phyloP scores from a whole-genome alignment of 164 flowering plant genomes.

The Magnolia officinalis region DNA sequence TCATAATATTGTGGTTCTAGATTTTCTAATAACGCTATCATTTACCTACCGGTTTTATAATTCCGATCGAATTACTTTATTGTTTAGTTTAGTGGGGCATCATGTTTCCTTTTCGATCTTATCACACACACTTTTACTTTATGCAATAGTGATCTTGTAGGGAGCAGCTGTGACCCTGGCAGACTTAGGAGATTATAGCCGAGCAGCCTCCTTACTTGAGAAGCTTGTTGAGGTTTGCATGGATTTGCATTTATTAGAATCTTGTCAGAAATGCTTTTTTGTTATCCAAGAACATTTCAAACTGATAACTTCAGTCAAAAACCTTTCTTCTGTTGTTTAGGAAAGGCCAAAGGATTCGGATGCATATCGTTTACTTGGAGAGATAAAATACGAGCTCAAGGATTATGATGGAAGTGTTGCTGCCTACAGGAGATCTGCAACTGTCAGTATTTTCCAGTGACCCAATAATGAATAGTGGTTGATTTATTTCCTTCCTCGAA shows the following conservation, averaged over 20 bases:
- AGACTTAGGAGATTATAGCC: conserved; percentile 69
- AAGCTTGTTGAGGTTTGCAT: conserved; percentile 58
- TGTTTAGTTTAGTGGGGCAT: background rate
- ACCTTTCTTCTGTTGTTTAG: conserved; percentile 26
- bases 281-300: background rate
- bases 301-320: background rate
- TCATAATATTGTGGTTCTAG: background rate
- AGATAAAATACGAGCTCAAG: conserved; percentile 76
- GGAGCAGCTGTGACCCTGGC: conserved; percentile 83
- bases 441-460: conserved; percentile 36
- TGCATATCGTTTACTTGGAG: conserved; percentile 85
- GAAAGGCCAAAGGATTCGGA: conserved; percentile 70
- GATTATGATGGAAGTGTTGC: conserved; percentile 82
- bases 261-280: background rate
- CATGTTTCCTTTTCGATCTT: background rate
- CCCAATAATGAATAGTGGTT: conserved; percentile 1
- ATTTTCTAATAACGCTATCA: background rate
- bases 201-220: conserved; percentile 64
- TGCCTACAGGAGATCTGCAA: conserved; percentile 62
- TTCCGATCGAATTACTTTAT: background rate
- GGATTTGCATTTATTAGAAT: background rate
- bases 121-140: conserved; percentile 1
- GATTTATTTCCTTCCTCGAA: background rate
- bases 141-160: conserved; percentile 34
- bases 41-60: background rate